Base-by-base conservation (phyloP, 805 yeast genomes). In the Candida boidinii region DNA sequence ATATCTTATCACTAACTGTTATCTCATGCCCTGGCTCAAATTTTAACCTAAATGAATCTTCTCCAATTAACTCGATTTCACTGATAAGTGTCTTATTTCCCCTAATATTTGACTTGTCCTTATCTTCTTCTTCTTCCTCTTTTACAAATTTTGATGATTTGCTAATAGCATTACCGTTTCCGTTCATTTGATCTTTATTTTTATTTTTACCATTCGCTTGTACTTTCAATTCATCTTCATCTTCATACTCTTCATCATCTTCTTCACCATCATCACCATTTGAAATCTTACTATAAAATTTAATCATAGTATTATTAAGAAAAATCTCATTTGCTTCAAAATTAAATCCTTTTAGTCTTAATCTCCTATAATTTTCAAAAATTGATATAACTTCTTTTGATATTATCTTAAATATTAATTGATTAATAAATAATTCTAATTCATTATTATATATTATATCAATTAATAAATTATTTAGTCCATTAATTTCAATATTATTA, bases 401-500 rank as follows among this genome's bases (percentile, higher is more conserved):
- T 16, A 79, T 62, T 12, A 79, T 74, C 26, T 62, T 58, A 32
- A 72, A 58, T 1, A 83, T 73, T 19, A 77, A 68, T 36, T 66
- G 64, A 36, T 74, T 73, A 20, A 85, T 68, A 11, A 64, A 49
- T 20, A 66, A 45, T 34, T 62, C 70, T 26, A 81, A 53, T 14
- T 75, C 79, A 38, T 81, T 76, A 39, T 79, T 83, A 19, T 60
- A 64, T 9, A 80, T 66, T 10, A 90, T 79, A 14, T 71, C 68
- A 10, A 70, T 58, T 23, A 90, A 57, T 0, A 83, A 75, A 2
- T 58, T 57, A 42, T 73, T 73, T 29, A 90, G 60, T 0, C 83
- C 94, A 4, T 68, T 73, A 30, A 90, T 75, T 37, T 69, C 67
- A 44, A 78, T 66, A 19, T 72, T 66, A 8, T 60, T 56, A 0